Conservation (phyloP, 163 green algal genomes). For the Prototheca cutis region DNA sequence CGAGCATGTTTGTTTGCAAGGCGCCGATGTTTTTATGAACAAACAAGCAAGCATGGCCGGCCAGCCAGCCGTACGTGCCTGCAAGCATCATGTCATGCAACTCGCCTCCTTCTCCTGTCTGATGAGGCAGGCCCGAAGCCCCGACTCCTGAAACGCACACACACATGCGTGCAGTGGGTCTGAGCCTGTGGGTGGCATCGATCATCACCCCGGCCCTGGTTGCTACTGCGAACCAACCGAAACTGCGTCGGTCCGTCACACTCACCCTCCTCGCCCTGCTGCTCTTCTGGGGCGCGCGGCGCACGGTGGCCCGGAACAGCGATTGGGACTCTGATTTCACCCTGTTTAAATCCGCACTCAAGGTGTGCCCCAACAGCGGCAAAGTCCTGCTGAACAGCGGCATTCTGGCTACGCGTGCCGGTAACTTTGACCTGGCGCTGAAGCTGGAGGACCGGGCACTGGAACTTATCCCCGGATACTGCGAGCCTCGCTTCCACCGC, state of each 20-base stretch:
- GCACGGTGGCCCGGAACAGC: conserved; percentile 8
- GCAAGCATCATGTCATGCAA: too few relatives aligned
- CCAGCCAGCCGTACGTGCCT: too few relatives aligned
- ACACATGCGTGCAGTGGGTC: too few relatives aligned
- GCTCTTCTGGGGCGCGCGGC: conserved; percentile 8
- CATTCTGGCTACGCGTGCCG: conserved; percentile 44
- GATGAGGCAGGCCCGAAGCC: too few relatives aligned
- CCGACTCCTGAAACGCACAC: too few relatives aligned
- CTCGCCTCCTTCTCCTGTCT: too few relatives aligned
- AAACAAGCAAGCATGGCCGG: too few relatives aligned
- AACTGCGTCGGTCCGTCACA: not conserved
- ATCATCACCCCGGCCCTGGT: too few relatives aligned
- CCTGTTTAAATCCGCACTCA: conserved; percentile 21
- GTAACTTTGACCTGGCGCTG: conserved; percentile 29
- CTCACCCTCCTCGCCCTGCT: conserved; percentile 13
- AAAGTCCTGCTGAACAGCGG: conserved; percentile 75
- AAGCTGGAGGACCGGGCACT: conserved; percentile 35
- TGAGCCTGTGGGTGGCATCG: too few relatives aligned
- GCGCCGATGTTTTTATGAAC: too few relatives aligned
- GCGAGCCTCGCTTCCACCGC: conserved; percentile 21
- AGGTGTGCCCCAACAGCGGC: conserved; percentile 54
- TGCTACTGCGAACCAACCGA: too few relatives aligned
- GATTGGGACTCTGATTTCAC: not conserved
- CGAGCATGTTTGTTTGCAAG: too few relatives aligned
- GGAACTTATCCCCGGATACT: conserved; percentile 44